These are phyloP conservation scores for Torrubiellomyces zombiae DNA, from an alignment of 2,329 filamentous ascomycete genomes.

Conservation along the genomic window DNA sequence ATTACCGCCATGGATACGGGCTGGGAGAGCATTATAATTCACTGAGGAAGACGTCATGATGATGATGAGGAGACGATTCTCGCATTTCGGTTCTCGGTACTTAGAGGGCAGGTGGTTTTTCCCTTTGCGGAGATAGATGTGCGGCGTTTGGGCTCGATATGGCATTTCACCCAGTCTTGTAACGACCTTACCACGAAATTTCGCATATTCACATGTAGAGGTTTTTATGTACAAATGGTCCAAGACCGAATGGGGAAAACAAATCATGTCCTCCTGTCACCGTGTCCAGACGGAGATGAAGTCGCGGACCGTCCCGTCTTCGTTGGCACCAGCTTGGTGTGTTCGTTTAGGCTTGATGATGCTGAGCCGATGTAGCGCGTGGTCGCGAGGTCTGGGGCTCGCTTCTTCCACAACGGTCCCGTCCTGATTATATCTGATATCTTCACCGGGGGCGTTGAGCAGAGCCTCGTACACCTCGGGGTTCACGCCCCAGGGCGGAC, in stretches of 20 bases:
- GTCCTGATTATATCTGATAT: conserved; percentile 38
- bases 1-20: conserved; percentile 87
- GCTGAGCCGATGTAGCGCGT: conserved; percentile 25
- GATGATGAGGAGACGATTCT: too few species aligned
- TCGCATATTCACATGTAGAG: too few species aligned
- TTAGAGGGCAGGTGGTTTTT: too few species aligned
- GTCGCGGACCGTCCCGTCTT: conserved; percentile 30
- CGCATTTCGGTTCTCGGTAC: too few species aligned
- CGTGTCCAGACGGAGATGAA: conserved; percentile 36
- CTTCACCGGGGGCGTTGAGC: conserved; percentile 50
- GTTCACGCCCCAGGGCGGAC: conserved; percentile 58
- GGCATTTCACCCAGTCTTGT: too few species aligned
- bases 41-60: conserved; percentile 32
- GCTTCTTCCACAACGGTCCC: conserved; percentile 24
- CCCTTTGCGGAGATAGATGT: too few species aligned
- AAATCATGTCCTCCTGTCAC: too few species aligned
- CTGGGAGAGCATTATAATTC: conserved; percentile 97
- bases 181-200: too few species aligned
- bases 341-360: conserved; percentile 34
- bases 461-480: conserved; percentile 57
- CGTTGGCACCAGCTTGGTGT: conserved; percentile 26
- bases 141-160: too few species aligned
- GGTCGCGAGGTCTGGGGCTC: conserved; percentile 17
- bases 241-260: too few species aligned
- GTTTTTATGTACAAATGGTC: too few species aligned